Conservation (phyloP, 2,329 filamentous ascomycete genomes). For the Cercospora janseana region DNA sequence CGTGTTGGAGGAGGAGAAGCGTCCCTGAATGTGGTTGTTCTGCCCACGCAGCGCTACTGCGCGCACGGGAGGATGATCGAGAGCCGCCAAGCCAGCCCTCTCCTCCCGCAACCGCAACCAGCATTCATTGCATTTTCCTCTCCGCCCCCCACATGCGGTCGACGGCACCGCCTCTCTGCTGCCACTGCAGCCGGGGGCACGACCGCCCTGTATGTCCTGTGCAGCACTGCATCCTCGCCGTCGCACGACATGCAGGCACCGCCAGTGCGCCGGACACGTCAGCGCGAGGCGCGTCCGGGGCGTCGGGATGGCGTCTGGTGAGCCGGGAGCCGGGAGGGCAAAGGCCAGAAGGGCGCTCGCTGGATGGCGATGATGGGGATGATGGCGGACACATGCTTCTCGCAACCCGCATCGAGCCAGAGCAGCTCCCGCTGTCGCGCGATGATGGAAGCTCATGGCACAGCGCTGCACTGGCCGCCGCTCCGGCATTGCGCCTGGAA, state of each 20-base stretch:
- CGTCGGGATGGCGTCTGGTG: too few species aligned
- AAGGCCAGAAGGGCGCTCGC: too few species aligned
- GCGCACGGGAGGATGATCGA: background rate
- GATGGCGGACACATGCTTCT: slow-evolving; percentile 12
- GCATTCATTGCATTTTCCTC: too few species aligned
- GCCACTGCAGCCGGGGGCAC: background rate
- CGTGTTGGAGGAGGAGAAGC: background rate
- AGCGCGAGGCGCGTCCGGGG: too few species aligned
- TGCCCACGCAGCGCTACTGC: slow-evolving; percentile 6
- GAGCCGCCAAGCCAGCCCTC: background rate
- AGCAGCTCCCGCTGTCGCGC: background rate
- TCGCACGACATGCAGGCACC: slow-evolving; percentile 5
- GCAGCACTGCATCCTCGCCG: background rate
- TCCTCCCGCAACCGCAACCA: too few species aligned
- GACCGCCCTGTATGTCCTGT: background rate
- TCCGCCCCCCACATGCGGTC: background rate
- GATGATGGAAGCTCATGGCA: background rate
- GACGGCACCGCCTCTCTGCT: slow-evolving; percentile 1
- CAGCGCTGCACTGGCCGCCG: too few species aligned
- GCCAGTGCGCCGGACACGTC: slow-evolving; percentile 11
- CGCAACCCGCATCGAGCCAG: slow-evolving; percentile 4
- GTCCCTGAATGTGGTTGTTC: slow-evolving; percentile 15
- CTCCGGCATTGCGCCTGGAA: background rate
- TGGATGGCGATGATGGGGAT: too few species aligned
- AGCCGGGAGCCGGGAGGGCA: too few species aligned